These are phyloP conservation scores for Pythium myriotylum DNA, from an alignment of 352 stramenopile genomes.

Conservation along the genomic window DNA sequence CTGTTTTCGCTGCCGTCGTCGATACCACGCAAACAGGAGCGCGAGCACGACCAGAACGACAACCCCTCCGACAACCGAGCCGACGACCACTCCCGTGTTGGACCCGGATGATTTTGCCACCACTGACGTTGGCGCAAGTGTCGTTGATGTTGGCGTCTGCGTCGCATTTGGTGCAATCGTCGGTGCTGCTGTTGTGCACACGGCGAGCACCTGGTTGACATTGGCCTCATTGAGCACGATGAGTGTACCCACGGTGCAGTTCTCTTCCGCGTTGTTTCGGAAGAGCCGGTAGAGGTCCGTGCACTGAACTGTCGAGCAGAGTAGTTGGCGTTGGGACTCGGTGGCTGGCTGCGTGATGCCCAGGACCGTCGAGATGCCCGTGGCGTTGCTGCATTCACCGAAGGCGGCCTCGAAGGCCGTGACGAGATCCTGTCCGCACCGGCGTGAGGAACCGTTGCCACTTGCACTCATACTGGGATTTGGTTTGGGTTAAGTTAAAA, in stretches of 20 bases:
- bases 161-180: not conserved
- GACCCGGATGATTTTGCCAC: not conserved
- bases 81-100: not conserved
- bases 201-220: not conserved
- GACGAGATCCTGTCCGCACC: not conserved
- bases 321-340: not conserved
- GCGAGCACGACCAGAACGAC: not conserved
- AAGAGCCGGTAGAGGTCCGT: slow-evolving; percentile 13
- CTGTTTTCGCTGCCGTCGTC: not conserved
- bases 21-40: not conserved
- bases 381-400: not conserved
- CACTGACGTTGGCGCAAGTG: not conserved
- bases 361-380: not conserved
- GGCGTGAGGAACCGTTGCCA: not conserved
- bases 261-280: slow-evolving; percentile 8
- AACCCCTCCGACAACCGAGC: not conserved
- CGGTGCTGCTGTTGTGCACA: not conserved
- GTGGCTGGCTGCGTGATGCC: slow-evolving; percentile 4
- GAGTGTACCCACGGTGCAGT: slow-evolving; percentile 1
- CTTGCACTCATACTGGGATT: not conserved
- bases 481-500: too few species aligned
- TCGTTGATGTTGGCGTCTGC: not conserved
- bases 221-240: not conserved
- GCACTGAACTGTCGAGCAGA: slow-evolving; percentile 4
- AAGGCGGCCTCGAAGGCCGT: slow-evolving; percentile 1